Base-by-base conservation (phyloP, 2,329 filamentous ascomycete species). In the Calonectria hawksworthii region DNA sequence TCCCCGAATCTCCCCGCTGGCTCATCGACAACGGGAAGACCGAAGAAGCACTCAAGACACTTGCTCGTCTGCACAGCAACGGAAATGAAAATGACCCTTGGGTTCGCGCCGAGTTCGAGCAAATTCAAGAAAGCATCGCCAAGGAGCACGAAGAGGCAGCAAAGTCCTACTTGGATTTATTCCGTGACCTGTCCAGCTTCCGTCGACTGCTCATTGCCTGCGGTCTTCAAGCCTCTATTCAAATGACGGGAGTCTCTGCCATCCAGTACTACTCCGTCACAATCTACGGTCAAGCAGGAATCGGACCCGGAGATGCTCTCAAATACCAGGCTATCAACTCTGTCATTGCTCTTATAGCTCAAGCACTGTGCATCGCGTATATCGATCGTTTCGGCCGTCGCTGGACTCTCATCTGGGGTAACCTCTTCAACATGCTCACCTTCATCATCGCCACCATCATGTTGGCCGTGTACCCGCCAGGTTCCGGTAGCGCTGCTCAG, bases 261-360 rank as follows among this genome's bases (percentile, higher is more conserved):
- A 95, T 95, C 77, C 93, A 95, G 81, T 95, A 95, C 83, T 95
- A 93, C 84, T 92, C 91, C 0, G 89, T 93, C 26, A 84, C 81
- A 21, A 94, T 94, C 79, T 95, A 93, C 84, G 85, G 84, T 1
- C 90, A 94, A 81, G 94, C 94, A 78, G 93, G 93, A 38, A 95
- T 95, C 79, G 83, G 85, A 0, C 89, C 89, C 32, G 86, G 91
- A 68, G 89, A 93, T 38, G 92, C 94, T 0, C 88, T 95, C 51
- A 91, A 93, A 78, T 95, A 95, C 83, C 94, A 95, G 81, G 93
- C 92, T 67, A 95, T 95, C 82, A 94, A 93, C 78, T 92, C 90
- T 11, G 88, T 94, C 75, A 91, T 95, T 71, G 93, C 93, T 2
- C 86, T 95, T 11, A 81, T 94, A 32, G 93, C 91, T 0, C 92